Conservation (phyloP, 2,329 filamentous ascomycete genomes). For the Penicillium palitans region DNA sequence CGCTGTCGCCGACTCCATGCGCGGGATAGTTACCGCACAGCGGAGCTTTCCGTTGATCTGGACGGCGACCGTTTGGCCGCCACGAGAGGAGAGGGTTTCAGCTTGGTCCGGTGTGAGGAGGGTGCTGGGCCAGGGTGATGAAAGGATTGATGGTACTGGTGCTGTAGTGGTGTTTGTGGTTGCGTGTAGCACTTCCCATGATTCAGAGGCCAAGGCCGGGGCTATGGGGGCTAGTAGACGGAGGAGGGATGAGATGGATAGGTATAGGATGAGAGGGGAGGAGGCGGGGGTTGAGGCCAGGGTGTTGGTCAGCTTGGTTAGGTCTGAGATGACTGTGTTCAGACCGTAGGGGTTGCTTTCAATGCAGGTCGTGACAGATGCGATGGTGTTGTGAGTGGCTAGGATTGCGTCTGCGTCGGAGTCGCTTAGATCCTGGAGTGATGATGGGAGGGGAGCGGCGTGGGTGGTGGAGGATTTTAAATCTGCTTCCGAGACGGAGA, state of each 20-base stretch:
- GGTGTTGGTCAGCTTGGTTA: constrained; percentile 77
- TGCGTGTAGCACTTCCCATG: constrained; percentile 63
- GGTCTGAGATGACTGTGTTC: constrained; percentile 79
- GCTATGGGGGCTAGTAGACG: constrained; percentile 76
- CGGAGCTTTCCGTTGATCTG: constrained; percentile 79
- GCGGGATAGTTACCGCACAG: constrained; percentile 65
- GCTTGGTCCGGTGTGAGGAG: constrained; percentile 41
- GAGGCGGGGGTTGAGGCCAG: constrained; percentile 52
- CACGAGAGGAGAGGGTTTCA: constrained; percentile 52
- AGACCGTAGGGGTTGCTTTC: constrained; percentile 70
- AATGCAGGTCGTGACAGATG: constrained; percentile 67
- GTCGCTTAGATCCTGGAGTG: constrained; percentile 35
- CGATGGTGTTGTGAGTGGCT: constrained; percentile 66
- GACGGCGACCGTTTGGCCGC: constrained; percentile 58
- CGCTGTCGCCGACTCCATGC: constrained; percentile 44
- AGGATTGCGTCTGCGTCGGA: constrained; percentile 58
- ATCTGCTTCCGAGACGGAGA: constrained; percentile 23
- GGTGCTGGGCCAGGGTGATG: constrained; percentile 57
- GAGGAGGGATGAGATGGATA: constrained; percentile 59
- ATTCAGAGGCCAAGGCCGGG: constrained; percentile 78
- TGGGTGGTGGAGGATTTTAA: constrained; percentile 21
- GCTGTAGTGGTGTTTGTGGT: constrained; percentile 16
- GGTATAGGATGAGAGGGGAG: constrained; percentile 41
- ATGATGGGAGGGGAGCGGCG: constrained; percentile 29
- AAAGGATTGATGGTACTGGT: constrained; percentile 43